phyloP scores from a whole-genome alignment of 257 asterid genomes.

The Capsicum chinense region DNA sequence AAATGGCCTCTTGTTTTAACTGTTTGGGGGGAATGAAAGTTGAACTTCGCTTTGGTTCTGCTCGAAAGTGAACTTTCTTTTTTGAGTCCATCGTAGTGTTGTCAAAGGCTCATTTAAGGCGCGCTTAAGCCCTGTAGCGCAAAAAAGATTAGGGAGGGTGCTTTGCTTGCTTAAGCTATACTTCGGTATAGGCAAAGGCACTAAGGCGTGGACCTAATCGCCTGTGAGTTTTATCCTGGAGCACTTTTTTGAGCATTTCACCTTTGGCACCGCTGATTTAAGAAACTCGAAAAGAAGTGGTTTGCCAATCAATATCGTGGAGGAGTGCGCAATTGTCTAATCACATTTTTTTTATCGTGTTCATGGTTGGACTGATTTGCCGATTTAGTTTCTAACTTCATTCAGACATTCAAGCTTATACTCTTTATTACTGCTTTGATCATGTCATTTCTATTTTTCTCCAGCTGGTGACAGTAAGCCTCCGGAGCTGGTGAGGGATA shows the following conservation, averaged over 20 bases:
- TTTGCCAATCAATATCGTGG: neutral
- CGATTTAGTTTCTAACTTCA: neutral
- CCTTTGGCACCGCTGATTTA: neutral
- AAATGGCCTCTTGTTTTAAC: too few species aligned
- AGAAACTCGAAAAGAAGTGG: neutral
- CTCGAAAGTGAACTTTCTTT: too few species aligned
- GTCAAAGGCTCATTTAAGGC: too few species aligned
- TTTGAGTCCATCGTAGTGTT: too few species aligned
- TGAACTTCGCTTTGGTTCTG: neutral
- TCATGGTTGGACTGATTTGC: constrained; percentile 63
- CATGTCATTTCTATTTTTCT: constrained; percentile 30
- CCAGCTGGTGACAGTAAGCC: constrained; percentile 47
- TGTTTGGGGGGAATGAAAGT: too few species aligned
- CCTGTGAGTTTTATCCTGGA: neutral
- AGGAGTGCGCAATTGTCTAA: neutral
- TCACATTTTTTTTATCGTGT: constrained; percentile 40
- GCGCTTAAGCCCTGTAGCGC: too few species aligned
- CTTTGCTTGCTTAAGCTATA: too few species aligned
- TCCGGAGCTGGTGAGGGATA: constrained; percentile 36
- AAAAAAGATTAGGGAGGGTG: too few species aligned
- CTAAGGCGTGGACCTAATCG: too few species aligned
- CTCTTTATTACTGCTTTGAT: neutral
- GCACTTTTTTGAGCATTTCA: neutral
- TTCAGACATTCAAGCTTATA: neutral
- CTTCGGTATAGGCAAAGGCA: too few species aligned